Evolutionary conservation across 352 stramenopile genomes (phyloP), one percentile per base, ranked within the genome.

Genomic region (Globisporangium alternatum): DNA sequence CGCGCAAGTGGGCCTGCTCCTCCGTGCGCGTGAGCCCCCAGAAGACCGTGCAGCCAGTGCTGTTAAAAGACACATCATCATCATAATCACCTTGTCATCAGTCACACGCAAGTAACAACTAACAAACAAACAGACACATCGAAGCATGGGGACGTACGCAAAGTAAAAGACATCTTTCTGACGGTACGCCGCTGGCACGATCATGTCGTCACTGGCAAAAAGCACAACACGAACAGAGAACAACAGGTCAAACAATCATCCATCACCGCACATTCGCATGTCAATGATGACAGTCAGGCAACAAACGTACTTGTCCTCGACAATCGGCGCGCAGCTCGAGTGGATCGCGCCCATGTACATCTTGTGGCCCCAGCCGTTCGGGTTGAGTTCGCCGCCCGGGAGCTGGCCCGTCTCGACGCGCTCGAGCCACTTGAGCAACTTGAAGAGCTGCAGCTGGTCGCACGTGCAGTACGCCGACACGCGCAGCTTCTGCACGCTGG

Each of bases 311-410:
- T 65, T 67, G 45, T 77, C 72, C 56, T 88, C 75, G 12, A 57
- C 54, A 8, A 68, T 54, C 41, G 86, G 81, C 5, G 74, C 78
- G 45, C 79, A 93, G 19, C 72, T 86, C 59, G 83, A 90, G 66
- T 95, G 86, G 59, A 95, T 91, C 39, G 79, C 86, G 33, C 86
- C 86, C 83, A 95, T 91, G 74, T 93, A 91, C 84, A 95, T 93
- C 63, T 93, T 90, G 75, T 91, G 80, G 47, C 53, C 78, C 86
- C 86, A 95, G 19, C 86, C 86, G 56, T 93, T 77, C 1, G 82
- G 80, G 64, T 90, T 88, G 22, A 95, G 70, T 54, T 95, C 86
- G 43, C 84, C 83, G 8, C 86, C 83, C 0, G 83, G 83, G 12
- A 93, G 59, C 69, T 93, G 83, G 2, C 83, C 83, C 3, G 81